These are phyloP conservation scores for Pyricularia pennisetigena DNA, from an alignment of 2,329 filamentous ascomycete genomes.

Conservation along the genomic window DNA sequence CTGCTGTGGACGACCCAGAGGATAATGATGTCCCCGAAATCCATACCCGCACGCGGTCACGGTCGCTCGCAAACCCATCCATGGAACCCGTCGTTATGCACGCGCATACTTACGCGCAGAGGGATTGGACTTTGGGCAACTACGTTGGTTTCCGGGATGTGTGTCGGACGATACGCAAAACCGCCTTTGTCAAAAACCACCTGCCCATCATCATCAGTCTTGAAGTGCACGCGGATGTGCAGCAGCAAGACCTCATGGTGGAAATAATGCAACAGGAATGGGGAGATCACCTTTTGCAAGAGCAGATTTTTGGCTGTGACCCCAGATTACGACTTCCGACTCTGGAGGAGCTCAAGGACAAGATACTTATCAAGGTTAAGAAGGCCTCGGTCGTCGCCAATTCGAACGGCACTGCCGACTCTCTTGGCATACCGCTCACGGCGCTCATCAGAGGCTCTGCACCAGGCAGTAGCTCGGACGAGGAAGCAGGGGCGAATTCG, in stretches of 20 bases:
- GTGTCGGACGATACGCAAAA: slow-evolving; percentile 67
- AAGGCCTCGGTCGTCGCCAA: slow-evolving; percentile 29
- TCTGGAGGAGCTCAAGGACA: slow-evolving; percentile 62
- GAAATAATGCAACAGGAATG: slow-evolving; percentile 88
- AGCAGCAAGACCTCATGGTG: slow-evolving; percentile 88
- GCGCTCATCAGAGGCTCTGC: slow-evolving; percentile 13
- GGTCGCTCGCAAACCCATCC: slow-evolving; percentile 5
- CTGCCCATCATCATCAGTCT: slow-evolving; percentile 85
- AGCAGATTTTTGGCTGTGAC: slow-evolving; percentile 33
- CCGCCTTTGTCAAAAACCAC: slow-evolving; percentile 65
- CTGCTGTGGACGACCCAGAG: slow-evolving; percentile 8
- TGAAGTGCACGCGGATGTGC: slow-evolving; percentile 74
- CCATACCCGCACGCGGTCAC: slow-evolving; percentile 7
- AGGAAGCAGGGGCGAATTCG: slow-evolving; percentile 21
- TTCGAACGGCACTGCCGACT: slow-evolving; percentile 16
- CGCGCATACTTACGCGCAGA: slow-evolving; percentile 23
- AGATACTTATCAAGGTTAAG: slow-evolving; percentile 80
- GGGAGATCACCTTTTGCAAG: slow-evolving; percentile 62
- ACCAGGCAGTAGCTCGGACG: slow-evolving; percentile 27
- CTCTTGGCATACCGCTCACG: slow-evolving; percentile 21
- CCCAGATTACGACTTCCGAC: slow-evolving; percentile 51
- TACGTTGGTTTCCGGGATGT: slow-evolving; percentile 84
- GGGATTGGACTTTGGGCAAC: slow-evolving; percentile 67
- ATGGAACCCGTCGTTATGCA: slow-evolving; percentile 73
- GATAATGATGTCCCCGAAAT: slow-evolving; percentile 6